Evolutionary conservation across 176 grass and related monocot species (phyloP).

Genomic region (Neostapfia colusana): DNA sequence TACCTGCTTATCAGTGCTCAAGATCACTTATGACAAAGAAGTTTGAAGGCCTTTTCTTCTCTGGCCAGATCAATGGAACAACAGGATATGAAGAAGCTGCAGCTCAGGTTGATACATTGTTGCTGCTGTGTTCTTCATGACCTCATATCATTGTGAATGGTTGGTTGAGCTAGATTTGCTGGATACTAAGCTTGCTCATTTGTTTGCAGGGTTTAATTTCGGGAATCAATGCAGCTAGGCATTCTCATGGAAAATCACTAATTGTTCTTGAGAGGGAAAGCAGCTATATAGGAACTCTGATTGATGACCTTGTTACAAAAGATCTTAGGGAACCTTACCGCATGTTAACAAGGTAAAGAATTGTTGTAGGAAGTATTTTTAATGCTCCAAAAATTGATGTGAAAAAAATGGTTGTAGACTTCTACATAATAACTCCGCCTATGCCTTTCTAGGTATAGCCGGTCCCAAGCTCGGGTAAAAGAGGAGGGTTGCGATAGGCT

Average conservation of each 20-base stretch:
- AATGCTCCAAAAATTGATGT: background rate
- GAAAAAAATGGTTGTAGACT: background rate
- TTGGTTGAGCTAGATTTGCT: constrained; percentile 19
- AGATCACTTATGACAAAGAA: constrained; percentile 99
- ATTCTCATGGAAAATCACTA: constrained; percentile 81
- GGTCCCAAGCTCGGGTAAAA: no score
- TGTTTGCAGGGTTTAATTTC: constrained; percentile 79
- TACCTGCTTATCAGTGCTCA: constrained; percentile 91
- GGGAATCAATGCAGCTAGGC: constrained; percentile 93
- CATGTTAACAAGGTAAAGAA: constrained; percentile 79
- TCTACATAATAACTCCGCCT: constrained; percentile 22
- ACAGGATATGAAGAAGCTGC: constrained; percentile 99
- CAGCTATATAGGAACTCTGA: constrained; percentile 92
- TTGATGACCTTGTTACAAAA: constrained; percentile 99
- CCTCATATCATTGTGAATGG: constrained; percentile 18
- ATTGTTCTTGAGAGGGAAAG: constrained; percentile 98
- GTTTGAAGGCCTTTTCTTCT: constrained; percentile 91
- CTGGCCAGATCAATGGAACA: constrained; percentile 98
- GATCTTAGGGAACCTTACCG: constrained; percentile 96
- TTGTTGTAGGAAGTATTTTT: constrained; percentile 20
- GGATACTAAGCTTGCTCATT: constrained; percentile 30
- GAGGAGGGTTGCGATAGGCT: no score
- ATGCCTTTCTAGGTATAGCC: no score
- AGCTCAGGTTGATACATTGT: constrained; percentile 67
- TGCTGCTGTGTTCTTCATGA: constrained; percentile 31